Evolutionary conservation across 1,139 yeast species (phyloP).

Genomic region (Geotrichum reessii): DNA sequence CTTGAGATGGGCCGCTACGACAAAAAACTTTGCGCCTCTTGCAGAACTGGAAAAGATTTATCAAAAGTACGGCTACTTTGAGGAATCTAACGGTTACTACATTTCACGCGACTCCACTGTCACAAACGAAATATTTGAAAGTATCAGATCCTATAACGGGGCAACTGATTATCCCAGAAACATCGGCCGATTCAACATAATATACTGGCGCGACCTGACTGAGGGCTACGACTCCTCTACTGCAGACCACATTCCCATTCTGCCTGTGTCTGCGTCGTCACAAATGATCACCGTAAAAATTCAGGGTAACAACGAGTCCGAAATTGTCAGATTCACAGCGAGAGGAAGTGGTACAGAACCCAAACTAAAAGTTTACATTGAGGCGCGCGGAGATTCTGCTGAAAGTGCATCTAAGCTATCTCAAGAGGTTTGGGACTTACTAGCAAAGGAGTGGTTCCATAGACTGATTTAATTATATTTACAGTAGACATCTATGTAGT

Average conservation of each 20-base stretch:
- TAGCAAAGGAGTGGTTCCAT: slow-evolving; percentile 39
- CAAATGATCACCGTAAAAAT: slow-evolving; percentile 77
- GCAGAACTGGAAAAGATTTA: slow-evolving; percentile 56
- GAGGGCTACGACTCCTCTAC: slow-evolving; percentile 73
- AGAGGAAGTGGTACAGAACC: slow-evolving; percentile 98
- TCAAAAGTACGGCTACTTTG: slow-evolving; percentile 66
- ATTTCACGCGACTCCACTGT: slow-evolving; percentile 49
- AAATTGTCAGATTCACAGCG: slow-evolving; percentile 65
- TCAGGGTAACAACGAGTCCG: slow-evolving; percentile 29
- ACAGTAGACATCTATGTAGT: background rate
- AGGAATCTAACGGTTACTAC: slow-evolving; percentile 85
- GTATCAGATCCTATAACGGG: slow-evolving; percentile 38
- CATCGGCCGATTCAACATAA: slow-evolving; percentile 52
- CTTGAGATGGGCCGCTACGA: slow-evolving; percentile 56
- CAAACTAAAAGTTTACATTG: slow-evolving; percentile 84
- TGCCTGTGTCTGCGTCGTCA: slow-evolving; percentile 66
- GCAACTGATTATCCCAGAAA: slow-evolving; percentile 37
- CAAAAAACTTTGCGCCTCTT: slow-evolving; percentile 31
- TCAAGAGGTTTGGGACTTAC: slow-evolving; percentile 58
- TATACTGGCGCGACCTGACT: slow-evolving; percentile 79
- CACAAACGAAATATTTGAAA: slow-evolving; percentile 50
- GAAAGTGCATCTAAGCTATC: slow-evolving; percentile 50
- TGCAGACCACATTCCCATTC: slow-evolving; percentile 47
- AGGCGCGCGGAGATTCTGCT: slow-evolving; percentile 53
- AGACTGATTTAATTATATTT: slow-evolving; percentile 4